Base-by-base conservation (phyloP, 2,329 filamentous ascomycete genomes). In the Venturia aucupariae region DNA sequence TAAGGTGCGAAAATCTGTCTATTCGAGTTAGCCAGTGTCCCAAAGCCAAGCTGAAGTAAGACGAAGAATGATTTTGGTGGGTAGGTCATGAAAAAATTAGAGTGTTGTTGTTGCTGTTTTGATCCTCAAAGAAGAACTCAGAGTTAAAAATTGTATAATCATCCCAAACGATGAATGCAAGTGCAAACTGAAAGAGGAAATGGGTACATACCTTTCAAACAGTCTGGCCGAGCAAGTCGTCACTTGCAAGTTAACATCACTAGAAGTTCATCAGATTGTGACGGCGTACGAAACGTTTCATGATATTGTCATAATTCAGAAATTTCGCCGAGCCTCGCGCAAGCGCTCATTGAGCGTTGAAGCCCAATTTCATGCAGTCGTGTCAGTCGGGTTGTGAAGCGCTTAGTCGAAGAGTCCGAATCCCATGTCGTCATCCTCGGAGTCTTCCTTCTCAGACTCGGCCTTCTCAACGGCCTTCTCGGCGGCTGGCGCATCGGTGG, bases 131-230 rank as follows among this genome's bases (percentile, higher is more conserved):
- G 79, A 73, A 74, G 73, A 75, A 72, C 75, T 86, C 80, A 79
- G 84, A 79, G 84, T 86, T 87, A 86, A 87, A 87, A 86, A 86
- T 75, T 67, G 35, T 76, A 76, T 86, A 82, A 86, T 87, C 84
- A 81, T 84, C 72, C 77, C 76, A 72, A 5, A 54, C 41, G 27
- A 35, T 19, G 60, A 55, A 64, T 51, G 38, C 38, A 35, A 13
- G 15, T 57, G 27, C 41, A 66, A 59, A n/a, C 54, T 62, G 61
- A 64, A 66, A 63, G 67, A 66, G 55, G 30, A 13, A 63, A 38
- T 15, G 2, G 66, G 5, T 51, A 72, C 77, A 72, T 79, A 79
- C 77, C 72, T 68, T 61, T 65, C 61, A 71, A 70, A 73, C 73
- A 61, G 44, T 13, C 38, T 65, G 46, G 61, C 19, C n/a, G 30